Conservation (phyloP, 345 rosid genomes). For the Erucastrum elatum region DNA sequence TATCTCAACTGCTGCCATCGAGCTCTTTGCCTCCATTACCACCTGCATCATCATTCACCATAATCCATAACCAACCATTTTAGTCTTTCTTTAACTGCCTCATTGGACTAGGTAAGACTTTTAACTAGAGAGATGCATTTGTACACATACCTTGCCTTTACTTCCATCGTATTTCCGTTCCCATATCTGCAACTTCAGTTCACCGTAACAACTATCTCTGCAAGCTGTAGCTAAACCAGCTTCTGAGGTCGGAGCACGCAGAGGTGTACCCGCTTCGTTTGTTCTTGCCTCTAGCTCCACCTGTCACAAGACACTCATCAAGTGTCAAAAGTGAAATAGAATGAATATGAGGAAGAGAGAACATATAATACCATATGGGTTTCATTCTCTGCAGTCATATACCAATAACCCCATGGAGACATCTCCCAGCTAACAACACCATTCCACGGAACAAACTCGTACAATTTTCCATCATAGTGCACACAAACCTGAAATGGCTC, state of each 20-base stretch:
- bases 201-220: conserved; percentile 78
- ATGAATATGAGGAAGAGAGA: conserved; percentile 2
- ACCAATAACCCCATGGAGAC: conserved; percentile 85
- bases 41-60: conserved; percentile 45
- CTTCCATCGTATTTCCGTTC: conserved; percentile 67
- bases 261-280: conserved; percentile 69
- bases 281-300: conserved; percentile 79
- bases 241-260: conserved; percentile 88
- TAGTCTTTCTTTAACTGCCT: background rate
- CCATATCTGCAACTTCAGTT: conserved; percentile 76
- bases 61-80: background rate
- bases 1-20: conserved; percentile 84
- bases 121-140: background rate
- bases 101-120: background rate
- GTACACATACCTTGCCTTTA: conserved; percentile 73
- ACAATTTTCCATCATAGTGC: conserved; percentile 73
- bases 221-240: conserved; percentile 88
- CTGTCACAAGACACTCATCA: conserved; percentile 42
- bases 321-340: conserved; percentile 8
- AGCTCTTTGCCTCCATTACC: conserved; percentile 71
- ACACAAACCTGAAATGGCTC: conserved; percentile 73
- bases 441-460: conserved; percentile 95
- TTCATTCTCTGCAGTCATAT: conserved; percentile 71
- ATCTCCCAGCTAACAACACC: conserved; percentile 77
- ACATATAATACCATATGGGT: conserved; percentile 51